phyloP scores from a whole-genome alignment of 1,139 yeast species.

The Nadsonia starkeyi-henricii region DNA sequence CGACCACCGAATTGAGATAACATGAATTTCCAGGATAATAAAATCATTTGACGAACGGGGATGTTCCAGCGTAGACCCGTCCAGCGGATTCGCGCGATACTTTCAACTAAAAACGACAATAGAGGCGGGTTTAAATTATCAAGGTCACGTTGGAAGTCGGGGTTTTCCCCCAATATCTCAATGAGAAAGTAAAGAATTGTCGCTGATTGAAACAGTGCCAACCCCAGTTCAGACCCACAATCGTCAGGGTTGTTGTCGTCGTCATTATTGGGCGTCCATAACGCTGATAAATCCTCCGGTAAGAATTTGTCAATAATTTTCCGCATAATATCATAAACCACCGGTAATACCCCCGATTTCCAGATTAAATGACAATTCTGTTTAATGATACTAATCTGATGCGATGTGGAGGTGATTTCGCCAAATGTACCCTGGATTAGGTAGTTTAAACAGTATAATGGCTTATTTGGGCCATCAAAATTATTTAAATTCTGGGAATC shows the following conservation, averaged over 20 bases:
- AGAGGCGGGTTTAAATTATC: constrained; percentile 24
- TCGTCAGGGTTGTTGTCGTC: background rate
- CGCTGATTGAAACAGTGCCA: constrained; percentile 27
- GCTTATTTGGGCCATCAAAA: background rate
- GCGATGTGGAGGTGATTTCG: constrained; percentile 19
- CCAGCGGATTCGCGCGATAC: constrained; percentile 61
- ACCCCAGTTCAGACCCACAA: constrained; percentile 18
- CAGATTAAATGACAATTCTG: constrained; percentile 17
- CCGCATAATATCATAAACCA: constrained; percentile 13
- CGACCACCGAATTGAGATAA: constrained; percentile 54
- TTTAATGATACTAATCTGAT: constrained; percentile 28
- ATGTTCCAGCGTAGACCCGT: constrained; percentile 14
- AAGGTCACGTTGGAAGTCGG: constrained; percentile 18
- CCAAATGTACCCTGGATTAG: constrained; percentile 32
- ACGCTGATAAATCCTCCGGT: constrained; percentile 10
- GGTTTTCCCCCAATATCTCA: constrained; percentile 21
- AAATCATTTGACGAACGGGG: constrained; percentile 33
- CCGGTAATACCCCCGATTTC: constrained; percentile 12
- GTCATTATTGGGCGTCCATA: constrained; percentile 5
- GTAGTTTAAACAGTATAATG: constrained; percentile 20
- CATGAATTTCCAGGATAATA: constrained; percentile 45
- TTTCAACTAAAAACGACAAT: constrained; percentile 33
- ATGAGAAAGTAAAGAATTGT: constrained; percentile 43
- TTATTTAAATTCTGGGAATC: background rate
- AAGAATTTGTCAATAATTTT: constrained; percentile 10